phyloP scores from a whole-genome alignment of 2,329 filamentous ascomycete species.

The Cytospora chrysosperma region DNA sequence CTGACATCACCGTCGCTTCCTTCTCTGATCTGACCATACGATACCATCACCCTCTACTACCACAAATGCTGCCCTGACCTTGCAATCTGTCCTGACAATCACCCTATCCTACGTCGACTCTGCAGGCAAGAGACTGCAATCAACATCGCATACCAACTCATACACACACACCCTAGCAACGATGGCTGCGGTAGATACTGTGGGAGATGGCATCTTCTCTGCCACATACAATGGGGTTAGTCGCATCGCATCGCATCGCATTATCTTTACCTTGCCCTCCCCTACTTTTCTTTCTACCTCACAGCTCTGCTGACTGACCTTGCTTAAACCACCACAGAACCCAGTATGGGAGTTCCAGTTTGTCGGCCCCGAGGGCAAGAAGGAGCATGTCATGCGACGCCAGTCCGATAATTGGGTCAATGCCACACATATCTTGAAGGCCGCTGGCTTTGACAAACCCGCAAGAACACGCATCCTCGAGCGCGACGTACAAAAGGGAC shows the following conservation, averaged over 20 bases:
- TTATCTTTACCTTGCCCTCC: too few relatives aligned
- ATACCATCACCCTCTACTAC: too few relatives aligned
- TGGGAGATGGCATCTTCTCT: conserved; percentile 57
- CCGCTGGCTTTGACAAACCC: conserved; percentile 95
- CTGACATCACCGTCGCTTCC: background rate
- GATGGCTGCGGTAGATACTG: conserved; percentile 48
- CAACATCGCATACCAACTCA: too few relatives aligned
- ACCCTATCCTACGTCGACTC: too few relatives aligned
- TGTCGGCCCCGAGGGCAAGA: conserved; percentile 63
- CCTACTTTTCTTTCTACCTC: background rate
- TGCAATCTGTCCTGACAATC: too few relatives aligned
- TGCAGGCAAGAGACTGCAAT: too few relatives aligned
- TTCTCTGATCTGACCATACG: background rate
- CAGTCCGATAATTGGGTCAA: conserved; percentile 97
- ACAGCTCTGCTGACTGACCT: background rate
- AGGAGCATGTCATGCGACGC: conserved; percentile 89
- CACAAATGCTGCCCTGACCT: too few relatives aligned
- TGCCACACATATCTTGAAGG: conserved; percentile 97
- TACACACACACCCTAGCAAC: conserved; percentile 10
- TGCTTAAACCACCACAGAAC: conserved; percentile 58
- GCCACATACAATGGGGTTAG: conserved; percentile 69
- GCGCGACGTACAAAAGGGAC: conserved; percentile 92
- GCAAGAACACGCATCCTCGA: conserved; percentile 92
- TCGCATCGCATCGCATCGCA: conserved; percentile 29
- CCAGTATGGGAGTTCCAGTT: conserved; percentile 94